A percentile compares a stretch with the other conserved stretches of the same genome.
These are phyloP conservation scores for Paecilomyces formosus DNA, from an alignment of 2,329 filamentous ascomycete genomes.

Conservation along the genomic window DNA sequence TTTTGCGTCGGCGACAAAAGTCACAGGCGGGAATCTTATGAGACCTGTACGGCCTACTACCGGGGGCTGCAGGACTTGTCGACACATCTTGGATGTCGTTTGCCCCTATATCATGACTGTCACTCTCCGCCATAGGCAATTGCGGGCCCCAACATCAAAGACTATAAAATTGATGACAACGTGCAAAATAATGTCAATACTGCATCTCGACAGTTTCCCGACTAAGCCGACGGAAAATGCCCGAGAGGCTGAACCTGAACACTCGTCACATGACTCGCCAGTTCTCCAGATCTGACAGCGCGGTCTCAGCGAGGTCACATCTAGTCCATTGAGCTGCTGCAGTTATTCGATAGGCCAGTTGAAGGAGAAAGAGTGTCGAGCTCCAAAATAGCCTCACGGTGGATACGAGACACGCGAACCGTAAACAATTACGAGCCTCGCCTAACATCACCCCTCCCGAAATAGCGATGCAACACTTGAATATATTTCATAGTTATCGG, in stretches of 20 bases:
- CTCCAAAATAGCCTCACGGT: background rate
- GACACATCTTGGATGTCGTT: background rate
- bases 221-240: background rate
- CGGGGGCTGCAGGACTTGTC: background rate
- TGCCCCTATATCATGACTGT: background rate
- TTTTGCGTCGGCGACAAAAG: slow-evolving; percentile 13
- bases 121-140: background rate
- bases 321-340: no score
- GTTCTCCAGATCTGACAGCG: background rate
- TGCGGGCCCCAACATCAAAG: background rate
- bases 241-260: background rate
- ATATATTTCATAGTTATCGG: no score
- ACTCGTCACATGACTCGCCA: background rate
- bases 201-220: no score
- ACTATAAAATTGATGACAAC: background rate
- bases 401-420: background rate
- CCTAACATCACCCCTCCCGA: background rate
- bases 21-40: slow-evolving; percentile 14
- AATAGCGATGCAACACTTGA: background rate
- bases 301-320: background rate
- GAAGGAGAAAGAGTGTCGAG: no score
- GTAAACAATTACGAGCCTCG: background rate
- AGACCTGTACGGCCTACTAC: slow-evolving; percentile 11
- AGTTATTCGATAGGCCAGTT: no score
- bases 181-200: no score